These are phyloP conservation scores for Globisporangium rhizosaccharum DNA, from an alignment of 352 stramenopile species.

Conservation along the genomic window DNA sequence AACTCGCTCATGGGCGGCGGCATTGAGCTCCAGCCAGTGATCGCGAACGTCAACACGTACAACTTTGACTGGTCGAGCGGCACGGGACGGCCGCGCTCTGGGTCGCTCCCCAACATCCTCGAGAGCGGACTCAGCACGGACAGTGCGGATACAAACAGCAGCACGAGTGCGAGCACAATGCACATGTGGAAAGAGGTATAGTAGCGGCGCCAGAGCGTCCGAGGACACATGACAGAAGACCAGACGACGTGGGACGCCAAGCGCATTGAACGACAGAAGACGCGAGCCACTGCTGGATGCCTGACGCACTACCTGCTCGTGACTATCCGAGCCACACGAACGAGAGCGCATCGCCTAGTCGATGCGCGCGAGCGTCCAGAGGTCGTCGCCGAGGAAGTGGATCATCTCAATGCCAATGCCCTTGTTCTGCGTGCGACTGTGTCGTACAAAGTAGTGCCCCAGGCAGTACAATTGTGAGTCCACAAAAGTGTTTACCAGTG, in stretches of 20 bases:
- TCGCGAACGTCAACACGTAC: conserved; percentile 69
- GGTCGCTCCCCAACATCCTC: conserved; percentile 30
- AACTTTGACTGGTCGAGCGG: conserved; percentile 80
- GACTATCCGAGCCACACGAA: not conserved
- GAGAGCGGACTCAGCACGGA: conserved; percentile 7
- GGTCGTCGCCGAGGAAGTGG: conserved; percentile 96
- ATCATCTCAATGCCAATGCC: conserved; percentile 95
- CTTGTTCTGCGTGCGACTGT: conserved; percentile 93
- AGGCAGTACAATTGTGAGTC: conserved; percentile 5
- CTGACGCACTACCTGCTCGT: not conserved
- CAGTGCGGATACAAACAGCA: not conserved
- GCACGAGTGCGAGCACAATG: conserved; percentile 5
- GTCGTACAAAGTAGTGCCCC: not conserved
- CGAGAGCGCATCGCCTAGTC: conserved; percentile 31
- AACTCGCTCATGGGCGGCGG: conserved; percentile 82
- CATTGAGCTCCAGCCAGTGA: conserved; percentile 69
- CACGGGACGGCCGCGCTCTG: conserved; percentile 25
- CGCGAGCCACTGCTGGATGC: not conserved
- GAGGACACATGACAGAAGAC: not conserved
- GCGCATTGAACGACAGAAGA: not conserved
- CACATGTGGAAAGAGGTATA: conserved; percentile 37
- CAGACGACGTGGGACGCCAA: too few species aligned
- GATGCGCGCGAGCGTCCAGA: conserved; percentile 88
- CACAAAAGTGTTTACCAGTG: not conserved
- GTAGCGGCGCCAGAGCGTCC: not conserved